Base-by-base conservation (phyloP, 257 asterid species). In the Nicotiana benthamiana region DNA sequence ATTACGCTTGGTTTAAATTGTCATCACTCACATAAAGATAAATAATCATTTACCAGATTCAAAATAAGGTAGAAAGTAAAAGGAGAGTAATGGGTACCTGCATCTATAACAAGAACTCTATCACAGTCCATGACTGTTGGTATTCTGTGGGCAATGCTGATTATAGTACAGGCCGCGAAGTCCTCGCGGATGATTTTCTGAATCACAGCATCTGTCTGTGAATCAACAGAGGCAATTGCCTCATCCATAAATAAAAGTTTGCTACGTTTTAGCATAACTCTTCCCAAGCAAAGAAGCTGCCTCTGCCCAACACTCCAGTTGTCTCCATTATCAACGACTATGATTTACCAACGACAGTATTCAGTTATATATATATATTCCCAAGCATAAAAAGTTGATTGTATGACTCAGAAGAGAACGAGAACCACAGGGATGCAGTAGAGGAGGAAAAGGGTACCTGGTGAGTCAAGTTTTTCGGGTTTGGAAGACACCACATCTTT, bases 221-320 rank as follows among this genome's bases (percentile, higher is more conserved):
- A 96, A 89, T 96, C 99, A 18, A 96, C 97, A 20, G 97, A 94
- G 1, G 99, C 99, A 0, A 98, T 96, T n/a, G 99, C 97, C 84
- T 96, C 99, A 65, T 96, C 99, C 98, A 96, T 89, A 76, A 96
- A 94, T 70, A 96, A 80, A 77, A 96, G 92, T 13, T 90, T 83
- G 90, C 99, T 90, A 75, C 87, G 89, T 81, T 92, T 94, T 13
- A 96, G 89, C 99, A 96, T 96, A 83, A 96, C 99, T 75, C 99
- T 81, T 74, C 99, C 98, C 75, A 96, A 81, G 85, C 99, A 96
- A n/a, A 96, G 89, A 74, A 96, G 96, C 83, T 96, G 99, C 84
- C 99, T 89, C 82, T 96, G 99, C 66, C 99, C 99, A 4, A 96
- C 98, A 43, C 99, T 96, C 99, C 99, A 96, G 85, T 96, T 93